phyloP scores from a whole-genome alignment of 2,329 filamentous ascomycete genomes.

The Verticillium albo-atrum region DNA sequence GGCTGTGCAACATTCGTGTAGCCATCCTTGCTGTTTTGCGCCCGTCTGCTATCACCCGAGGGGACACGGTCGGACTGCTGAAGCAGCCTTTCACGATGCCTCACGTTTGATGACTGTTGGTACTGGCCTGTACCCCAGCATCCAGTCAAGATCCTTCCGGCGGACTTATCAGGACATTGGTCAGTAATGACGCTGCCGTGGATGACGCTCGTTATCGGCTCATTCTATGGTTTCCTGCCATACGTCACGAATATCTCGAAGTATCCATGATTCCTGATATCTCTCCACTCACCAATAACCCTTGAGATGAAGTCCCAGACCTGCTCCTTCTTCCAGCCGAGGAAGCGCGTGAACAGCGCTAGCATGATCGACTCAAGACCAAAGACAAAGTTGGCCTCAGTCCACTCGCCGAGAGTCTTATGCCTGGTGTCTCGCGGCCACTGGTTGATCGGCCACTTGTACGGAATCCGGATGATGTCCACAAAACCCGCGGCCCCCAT shows the following conservation, averaged over 20 bases:
- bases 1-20: conserved; percentile 1
- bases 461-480: conserved; percentile 16
- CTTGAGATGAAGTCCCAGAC: conserved; percentile 24
- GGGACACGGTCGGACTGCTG: neutral
- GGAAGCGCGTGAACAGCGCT: conserved; percentile 18
- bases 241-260: conserved; percentile 29
- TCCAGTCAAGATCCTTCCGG: neutral
- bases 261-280: conserved; percentile 30
- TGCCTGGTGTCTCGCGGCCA: conserved; percentile 20
- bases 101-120: too few species aligned
- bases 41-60: neutral
- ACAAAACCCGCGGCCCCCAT: conserved; percentile 18
- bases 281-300: conserved; percentile 23
- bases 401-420: conserved; percentile 22
- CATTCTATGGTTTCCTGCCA: conserved; percentile 3
- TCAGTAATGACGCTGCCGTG: neutral
- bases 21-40: neutral
- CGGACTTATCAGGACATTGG: neutral
- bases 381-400: conserved; percentile 15
- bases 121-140: neutral
- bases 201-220: neutral
- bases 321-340: conserved; percentile 22
- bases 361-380: conserved; percentile 30
- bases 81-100: too few species aligned
- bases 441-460: conserved; percentile 21